Evolutionary conservation across 1,284 basidiomycete species (phyloP), one percentile per base, ranked within the genome.

Genomic region (Violaceomyces palustris): DNA sequence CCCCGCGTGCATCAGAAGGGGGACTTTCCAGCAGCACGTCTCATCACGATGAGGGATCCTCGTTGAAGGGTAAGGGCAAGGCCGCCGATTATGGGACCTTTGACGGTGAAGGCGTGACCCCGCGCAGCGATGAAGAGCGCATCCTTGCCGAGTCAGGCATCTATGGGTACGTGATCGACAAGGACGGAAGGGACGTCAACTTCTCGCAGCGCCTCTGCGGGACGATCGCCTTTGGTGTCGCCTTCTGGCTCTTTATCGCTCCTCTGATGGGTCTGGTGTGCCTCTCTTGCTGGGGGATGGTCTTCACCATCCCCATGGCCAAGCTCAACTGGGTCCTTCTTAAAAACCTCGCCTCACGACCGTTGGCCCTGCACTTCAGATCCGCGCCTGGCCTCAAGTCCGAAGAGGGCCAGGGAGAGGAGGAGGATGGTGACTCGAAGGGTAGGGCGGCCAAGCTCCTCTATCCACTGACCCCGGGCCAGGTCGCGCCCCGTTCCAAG

Each of bases 241-340:
- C 81, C 54, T 99, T 91, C 77, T 93, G 87, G 85, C 76, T 80
- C 46, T 75, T 96, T 67, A 84, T 99, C 64, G 86, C 88, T 1
- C 94, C 94, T 3, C 77, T 89, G 50, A 86, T 98, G 81, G 71
- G 69, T 37, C 34, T 63, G 21, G 64, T 69, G 33, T 72, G 90
- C 72, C 71, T 88, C 45, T 76, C 90, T 33, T 97, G 92, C 77
- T 99, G 92, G 90, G 88, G 80, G 21, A 79, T 91, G 53, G 85
- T 98, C 50, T 80, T 98, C 70, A 87, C 92, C 29, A 88, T 98
- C 52, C 94, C 94, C 6, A 99, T 98, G 94, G 94, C 92, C 26
- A 93, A 88, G 74, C 80, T 98, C 35, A 88, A 84, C 55, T 98
- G 93, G 92, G 88, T 84, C 12, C 80, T 99, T 30, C 80, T 98